Base-by-base conservation (phyloP, 352 stramenopile species). In the Pythium rishiriense region DNA sequence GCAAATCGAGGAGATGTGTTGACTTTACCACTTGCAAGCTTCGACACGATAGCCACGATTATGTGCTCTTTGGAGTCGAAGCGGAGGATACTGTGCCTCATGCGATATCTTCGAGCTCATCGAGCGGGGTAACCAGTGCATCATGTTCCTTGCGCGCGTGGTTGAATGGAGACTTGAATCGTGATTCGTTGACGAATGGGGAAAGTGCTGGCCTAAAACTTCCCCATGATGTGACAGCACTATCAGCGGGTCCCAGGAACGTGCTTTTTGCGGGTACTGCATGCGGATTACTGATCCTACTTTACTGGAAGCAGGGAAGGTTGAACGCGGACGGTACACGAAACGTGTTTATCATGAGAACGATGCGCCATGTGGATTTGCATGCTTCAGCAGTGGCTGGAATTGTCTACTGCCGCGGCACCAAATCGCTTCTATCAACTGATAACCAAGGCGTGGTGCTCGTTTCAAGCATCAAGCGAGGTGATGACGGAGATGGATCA, bases 61-160 rank as follows among this genome's bases (percentile, higher is more conserved):
- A 86, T 47, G 76, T 79, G 7, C 54, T 88, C 19, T 88, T 91
- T 35, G 63, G 69, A 0, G 68, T 75, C 10, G 81, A 91, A 57
- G 79, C 76, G 37, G 46, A 55, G n/a, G 29, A 28, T 58, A 10
- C 25, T 14, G 10, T 41, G 29, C 3, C 21, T 46, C 31, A 29
- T 24, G 24, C 9, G 1, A 42, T 21, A 9, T n/a, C 21, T 15
- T 39, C 53, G 11, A 41, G 17, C n/a, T 35, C 19, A 15, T 24
- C 28, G 7, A 12, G 17, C 8, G 25, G 8, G 24, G 4, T 6
- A 31, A 41, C 4, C 0, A 52, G 41, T 10, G 21, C 33, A 47
- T 48, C 28, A 14, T 48, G 19, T 15, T 57, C 45, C 10, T 35
- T 90, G 11, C 79, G 81, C 1, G 79, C 72, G 0, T 90, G 77